These are phyloP conservation scores for Colletotrichum sp. DNA, from an alignment of 2,329 filamentous ascomycete genomes.

Conservation along the genomic window DNA sequence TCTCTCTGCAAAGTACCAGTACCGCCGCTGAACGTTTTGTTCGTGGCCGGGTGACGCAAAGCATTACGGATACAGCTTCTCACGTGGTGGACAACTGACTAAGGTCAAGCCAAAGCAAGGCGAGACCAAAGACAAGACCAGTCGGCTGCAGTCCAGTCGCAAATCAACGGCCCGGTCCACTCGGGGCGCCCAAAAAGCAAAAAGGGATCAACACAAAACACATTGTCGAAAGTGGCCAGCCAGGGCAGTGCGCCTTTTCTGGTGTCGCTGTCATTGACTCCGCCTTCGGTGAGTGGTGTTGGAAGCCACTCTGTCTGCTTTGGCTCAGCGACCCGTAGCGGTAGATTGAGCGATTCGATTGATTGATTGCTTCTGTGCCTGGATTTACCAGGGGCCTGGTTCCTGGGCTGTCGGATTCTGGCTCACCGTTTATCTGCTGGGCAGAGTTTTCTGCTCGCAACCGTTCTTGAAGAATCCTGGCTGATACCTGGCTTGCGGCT, in stretches of 20 bases:
- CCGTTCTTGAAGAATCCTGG: background rate
- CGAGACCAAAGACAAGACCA: background rate
- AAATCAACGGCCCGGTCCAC: constrained; percentile 15
- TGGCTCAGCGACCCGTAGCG: background rate
- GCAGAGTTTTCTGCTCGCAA: background rate
- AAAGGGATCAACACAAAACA: background rate
- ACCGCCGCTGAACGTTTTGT: background rate
- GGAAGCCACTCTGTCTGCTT: background rate
- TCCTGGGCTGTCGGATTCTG: background rate
- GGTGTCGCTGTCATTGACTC: background rate
- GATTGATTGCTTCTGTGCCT: background rate
- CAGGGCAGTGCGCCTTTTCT: background rate
- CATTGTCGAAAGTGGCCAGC: background rate
- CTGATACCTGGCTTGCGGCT: background rate
- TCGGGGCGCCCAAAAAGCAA: background rate
- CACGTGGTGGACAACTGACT: background rate
- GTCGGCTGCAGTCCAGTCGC: background rate
- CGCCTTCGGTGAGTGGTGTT: background rate
- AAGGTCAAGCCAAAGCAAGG: background rate
- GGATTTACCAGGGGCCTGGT: constrained; percentile 8
- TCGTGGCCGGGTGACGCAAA: background rate
- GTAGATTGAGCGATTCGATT: background rate
- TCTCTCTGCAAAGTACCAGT: background rate
- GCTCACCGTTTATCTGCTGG: background rate
- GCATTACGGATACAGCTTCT: background rate